Evolutionary conservation across 345 rosid species (phyloP), one percentile per base, ranked within the genome.

Genomic region (Euphorbia peplus): DNA sequence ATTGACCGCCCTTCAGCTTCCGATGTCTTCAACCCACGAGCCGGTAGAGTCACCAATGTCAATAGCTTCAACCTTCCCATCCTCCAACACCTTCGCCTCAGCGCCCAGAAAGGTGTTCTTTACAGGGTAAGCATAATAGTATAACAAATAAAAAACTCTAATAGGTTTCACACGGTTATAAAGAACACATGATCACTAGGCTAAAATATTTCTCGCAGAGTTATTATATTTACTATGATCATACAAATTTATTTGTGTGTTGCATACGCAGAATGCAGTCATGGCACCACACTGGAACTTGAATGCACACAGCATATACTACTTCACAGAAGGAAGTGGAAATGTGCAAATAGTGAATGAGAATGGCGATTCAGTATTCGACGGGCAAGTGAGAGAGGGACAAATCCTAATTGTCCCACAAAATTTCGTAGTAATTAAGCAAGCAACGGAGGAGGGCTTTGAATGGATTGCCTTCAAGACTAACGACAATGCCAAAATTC

Each of bases 211-310:
- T n/a, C n/a, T n/a, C n/a, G n/a, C n/a, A n/a, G n/a, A n/a, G n/a
- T n/a, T n/a, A n/a, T n/a, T n/a, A n/a, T n/a, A n/a, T n/a, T n/a
- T n/a, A n/a, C n/a, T n/a, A n/a, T n/a, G n/a, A n/a, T n/a, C n/a
- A n/a, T n/a, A n/a, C n/a, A n/a, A n/a, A n/a, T n/a, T n/a, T n/a
- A n/a, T n/a, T n/a, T n/a, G n/a, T n/a, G n/a, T 39, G 4, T 39
- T 39, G 44, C 6, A 10, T 1, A 44, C 14, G 57, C 35, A 56
- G 32, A 56, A 56, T 56, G 60, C 35, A 10, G n/a, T 56, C 0
- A 14, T 56, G n/a, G 60, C 60, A 26, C 60, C 60, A 28, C 60
- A 56, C 2, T 56, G 60, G 60, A 56, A 56, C 19, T 14, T 25
- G 18, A 56, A 56, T 13, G 32, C 60, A 13, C 60, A 56, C 35